Evolutionary conservation across 2,329 filamentous ascomycete species (phyloP).

Genomic region (Xylariaceae sp.): DNA sequence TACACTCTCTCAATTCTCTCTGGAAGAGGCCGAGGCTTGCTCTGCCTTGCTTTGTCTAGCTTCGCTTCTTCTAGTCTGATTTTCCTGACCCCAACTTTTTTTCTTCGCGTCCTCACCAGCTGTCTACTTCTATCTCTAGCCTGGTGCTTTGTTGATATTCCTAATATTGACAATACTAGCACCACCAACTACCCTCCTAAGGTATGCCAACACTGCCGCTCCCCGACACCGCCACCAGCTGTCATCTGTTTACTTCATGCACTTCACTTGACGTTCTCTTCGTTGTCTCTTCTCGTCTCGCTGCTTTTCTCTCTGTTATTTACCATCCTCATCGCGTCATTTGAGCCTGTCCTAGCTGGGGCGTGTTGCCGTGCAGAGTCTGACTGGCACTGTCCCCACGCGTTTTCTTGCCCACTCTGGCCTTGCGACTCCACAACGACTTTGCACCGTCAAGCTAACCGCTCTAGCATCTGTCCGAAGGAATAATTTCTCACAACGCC

Average conservation of each 20-base stretch:
- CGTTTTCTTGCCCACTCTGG: slow-evolving; percentile 6
- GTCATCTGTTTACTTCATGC: background rate
- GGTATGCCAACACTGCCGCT: slow-evolving; percentile 12
- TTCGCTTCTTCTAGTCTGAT: background rate
- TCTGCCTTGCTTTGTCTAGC: slow-evolving; percentile 1
- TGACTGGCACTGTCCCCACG: slow-evolving; percentile 6
- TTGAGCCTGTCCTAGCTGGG: background rate
- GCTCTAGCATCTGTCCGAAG: slow-evolving; percentile 15
- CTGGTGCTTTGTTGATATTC: slow-evolving; percentile 26
- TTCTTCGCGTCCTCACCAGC: too few relatives aligned
- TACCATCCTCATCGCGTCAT: background rate
- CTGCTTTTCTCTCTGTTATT: background rate
- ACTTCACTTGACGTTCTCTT: background rate
- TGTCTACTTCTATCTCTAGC: slow-evolving; percentile 9
- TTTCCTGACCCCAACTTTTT: too few relatives aligned
- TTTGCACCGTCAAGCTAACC: slow-evolving; percentile 11
- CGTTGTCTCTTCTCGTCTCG: background rate
- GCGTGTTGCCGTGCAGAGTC: slow-evolving; percentile 15
- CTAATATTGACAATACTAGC: slow-evolving; percentile 16
- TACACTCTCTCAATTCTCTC: background rate
- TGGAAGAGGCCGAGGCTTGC: background rate
- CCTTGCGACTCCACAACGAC: background rate
- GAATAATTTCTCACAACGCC: slow-evolving; percentile 12
- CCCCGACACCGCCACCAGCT: background rate
- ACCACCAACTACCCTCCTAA: slow-evolving; percentile 10